Base-by-base conservation (phyloP, 2,329 filamentous ascomycete species). In the Fusarium sp. region DNA sequence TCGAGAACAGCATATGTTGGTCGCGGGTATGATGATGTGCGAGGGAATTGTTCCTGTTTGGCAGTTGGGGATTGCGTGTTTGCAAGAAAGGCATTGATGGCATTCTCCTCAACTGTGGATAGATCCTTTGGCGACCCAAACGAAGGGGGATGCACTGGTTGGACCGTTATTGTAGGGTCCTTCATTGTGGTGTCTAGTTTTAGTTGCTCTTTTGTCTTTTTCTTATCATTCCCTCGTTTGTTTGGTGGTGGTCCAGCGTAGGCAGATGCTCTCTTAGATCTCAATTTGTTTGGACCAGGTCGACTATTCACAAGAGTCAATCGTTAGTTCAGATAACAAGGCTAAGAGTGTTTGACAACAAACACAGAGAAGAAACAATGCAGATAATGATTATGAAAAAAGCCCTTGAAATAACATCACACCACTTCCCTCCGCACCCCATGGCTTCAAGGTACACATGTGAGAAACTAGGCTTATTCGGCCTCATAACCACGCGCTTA, bases 1-100 rank as follows among this genome's bases (percentile, higher is more conserved):
- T 77, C 73, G 24, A 74, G 64, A 26, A 72, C 74, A 7, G 73
- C 65, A 64, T 76, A 76, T 42, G 70, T 71, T 40, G 73, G 68
- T 53, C 74, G 73, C 35, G 70, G 59, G 19, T 67, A 66, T 8
- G 59, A 66, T 8, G 59, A 55, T 12, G 64, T 65, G 19, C 59
- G 54, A 38, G 66, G 58, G 55, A 25, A 48, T 35, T 45, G 32
- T 46, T 47, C 42, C 39, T 60, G 58, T 11, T 53, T 48, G 29
- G 32, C 26, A 8, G 25, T 40, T 44, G 52, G 51, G 10, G 46
- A 54, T 46, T 51, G 45, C 15, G 41, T 53, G 13, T 58, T 68
- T 40, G 58, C 43, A 9, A 67, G 49, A 49, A 64, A 58, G 7
- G 47, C 55, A 47, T 59, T 60, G 19, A 68, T 58, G 9, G 52